Evolutionary conservation across 1,139 yeast species (phyloP), one percentile per base, ranked within the genome.

Genomic region (Debaryomycetaceae sp.): DNA sequence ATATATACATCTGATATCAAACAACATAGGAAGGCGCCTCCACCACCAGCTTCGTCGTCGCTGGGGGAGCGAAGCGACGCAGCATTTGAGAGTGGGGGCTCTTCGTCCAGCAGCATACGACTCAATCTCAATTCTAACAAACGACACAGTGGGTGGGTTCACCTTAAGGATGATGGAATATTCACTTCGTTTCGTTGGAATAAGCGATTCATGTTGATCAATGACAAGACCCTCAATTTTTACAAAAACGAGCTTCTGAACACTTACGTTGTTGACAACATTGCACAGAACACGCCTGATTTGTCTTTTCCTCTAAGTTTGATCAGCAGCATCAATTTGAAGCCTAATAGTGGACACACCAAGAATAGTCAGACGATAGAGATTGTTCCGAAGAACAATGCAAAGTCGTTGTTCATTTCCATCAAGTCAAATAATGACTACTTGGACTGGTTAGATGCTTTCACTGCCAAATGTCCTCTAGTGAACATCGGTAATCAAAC

Each of bases 361-460:
- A 88, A 67, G 61, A 83, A 59, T 67, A 80, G 67, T 75, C 92
- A 46, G 74, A 77, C 69, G 55, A 81, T 91, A 57, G 98, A 91
- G 60, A 76, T 91, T 40, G 75, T 85, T 37, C 87, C 92, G 43
- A 72, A 66, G 48, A 71, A 67, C 41, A 71, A 52, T 35, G 75
- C 73, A 49, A 84, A 83, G 57, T 78, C 95, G 4, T 74, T 89
- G 30, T 79, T 79, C 50, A 80, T 91, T 35, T 78, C 91, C 1
- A 78, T 92, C 48, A 89, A 87, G 59, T 72, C 83, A 24, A 88
- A 87, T 55, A 77, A 81, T 44, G 98, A 91, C 47, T 74, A 87
- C 49, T 80, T 87, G 59, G 84, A 87, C 47, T 91, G 98, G 98
- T 75, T 91, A 46, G 97, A 92, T 61, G 85, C 88, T 13, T 87